phyloP scores from a whole-genome alignment of 768 basidiomycete genomes.

The Galerina marginata region DNA sequence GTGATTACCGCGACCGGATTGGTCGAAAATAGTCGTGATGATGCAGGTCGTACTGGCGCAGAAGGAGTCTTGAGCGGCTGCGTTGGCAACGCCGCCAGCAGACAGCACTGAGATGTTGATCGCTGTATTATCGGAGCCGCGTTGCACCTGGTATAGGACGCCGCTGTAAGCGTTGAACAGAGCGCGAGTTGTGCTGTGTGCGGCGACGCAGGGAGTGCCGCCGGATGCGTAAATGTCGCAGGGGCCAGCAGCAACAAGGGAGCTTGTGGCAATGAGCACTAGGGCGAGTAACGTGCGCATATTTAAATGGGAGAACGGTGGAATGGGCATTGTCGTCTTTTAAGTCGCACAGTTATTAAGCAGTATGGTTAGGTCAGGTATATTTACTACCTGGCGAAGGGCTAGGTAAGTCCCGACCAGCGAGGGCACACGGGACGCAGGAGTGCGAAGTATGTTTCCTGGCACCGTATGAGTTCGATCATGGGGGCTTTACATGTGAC shows the following conservation, averaged over 20 bases:
- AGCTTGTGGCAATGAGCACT: conserved; percentile 4
- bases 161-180: conserved; percentile 14
- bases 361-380: not conserved
- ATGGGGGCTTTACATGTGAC: conserved; percentile 11
- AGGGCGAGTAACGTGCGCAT: conserved; percentile 8
- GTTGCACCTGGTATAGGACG: conserved; percentile 14
- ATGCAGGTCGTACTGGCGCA: conserved; percentile 12
- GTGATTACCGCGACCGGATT: conserved; percentile 15
- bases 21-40: conserved; percentile 17
- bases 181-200: conserved; percentile 19
- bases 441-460: too few species aligned
- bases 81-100: conserved; percentile 18
- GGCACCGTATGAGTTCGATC: not conserved
- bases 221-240: conserved; percentile 19
- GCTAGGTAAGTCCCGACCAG: too few species aligned
- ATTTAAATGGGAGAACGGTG: not conserved
- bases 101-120: conserved; percentile 13
- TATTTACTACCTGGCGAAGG: not conserved
- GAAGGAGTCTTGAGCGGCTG: conserved; percentile 13
- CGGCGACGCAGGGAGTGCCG: conserved; percentile 17
- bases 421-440: too few species aligned
- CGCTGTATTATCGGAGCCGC: conserved; percentile 13
- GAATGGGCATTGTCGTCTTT: not conserved
- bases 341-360: not conserved
- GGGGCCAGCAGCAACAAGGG: conserved; percentile 9